Base-by-base conservation (phyloP, 2,329 filamentous ascomycete genomes). In the Alternaria brassicae region DNA sequence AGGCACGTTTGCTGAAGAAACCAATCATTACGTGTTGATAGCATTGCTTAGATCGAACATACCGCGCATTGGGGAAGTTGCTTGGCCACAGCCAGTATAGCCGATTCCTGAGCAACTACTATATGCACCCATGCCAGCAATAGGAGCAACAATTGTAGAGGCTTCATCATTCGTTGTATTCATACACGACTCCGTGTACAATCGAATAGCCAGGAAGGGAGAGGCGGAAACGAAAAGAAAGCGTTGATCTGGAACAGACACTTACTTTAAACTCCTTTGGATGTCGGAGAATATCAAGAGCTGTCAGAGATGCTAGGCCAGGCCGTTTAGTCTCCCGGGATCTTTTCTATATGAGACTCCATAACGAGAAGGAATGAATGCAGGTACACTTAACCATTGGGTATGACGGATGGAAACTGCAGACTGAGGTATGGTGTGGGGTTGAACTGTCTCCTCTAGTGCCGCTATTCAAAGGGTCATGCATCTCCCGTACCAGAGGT, bases 21-120 rank as follows among this genome's bases (percentile, higher is more conserved):
- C 10, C 12, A 13, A 44, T 65, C 41, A 66, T 52, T 19, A 39
- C 7, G 7, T 23, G 17, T 21, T n/a, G 34, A 10, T 28, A 12
- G 40, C 21, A n/a, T 39, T 2, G 23, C 12, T 34, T 15, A 45
- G 3, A 17, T 21, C 19, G 10, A 30, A 66, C 67, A 44, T 69
- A 70, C 67, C 41, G 67, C 66, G 42, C 67, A 70, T 48, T 53
- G 37, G 25, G 67, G 67, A 42, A 70, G 61, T 17, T 61, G 52
- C 23, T 45, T 54, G 50, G 65, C 50, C 17, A 53, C 59, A 7
- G 58, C 56, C n/a, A 53, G 28, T 13, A 68, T 25, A 55, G 50
- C 55, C 21, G 58, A 47, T 12, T 58, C 53, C 53, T 68, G 64
- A 32, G 66, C 66, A 21, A 67, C 36, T 47, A 42, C 65, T 25